Evolutionary conservation across 2,329 filamentous ascomycete species (phyloP), one percentile per base, ranked within the genome.

Genomic region (Cercospora sp.): DNA sequence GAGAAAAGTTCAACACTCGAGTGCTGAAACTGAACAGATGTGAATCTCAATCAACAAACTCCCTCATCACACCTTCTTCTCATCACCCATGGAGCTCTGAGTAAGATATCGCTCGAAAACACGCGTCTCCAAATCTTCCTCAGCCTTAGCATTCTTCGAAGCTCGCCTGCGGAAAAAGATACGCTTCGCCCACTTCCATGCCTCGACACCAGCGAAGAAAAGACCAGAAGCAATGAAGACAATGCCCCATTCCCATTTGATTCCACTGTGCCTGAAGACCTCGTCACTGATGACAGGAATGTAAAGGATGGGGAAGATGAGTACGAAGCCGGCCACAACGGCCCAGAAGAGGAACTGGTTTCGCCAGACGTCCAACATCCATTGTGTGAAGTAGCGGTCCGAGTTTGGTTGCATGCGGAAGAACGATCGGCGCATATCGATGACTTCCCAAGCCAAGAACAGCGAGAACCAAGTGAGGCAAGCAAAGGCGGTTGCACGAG

Each of bases 371-470:
- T 91, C 88, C 67, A 84, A 74, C 74, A 88, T 84, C 89, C 89
- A 92, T 74, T 90, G 87, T 0, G 87, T 89, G 66, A 89, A 84
- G 76, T 88, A 87, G 66, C 80, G 81, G 74, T 85, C 87, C 26
- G 84, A 86, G 16, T 82, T 82, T 0, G 89, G 88, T 74, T 91
- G 86, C 87, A 92, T 91, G 74, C 86, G 85, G 85, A 93, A 93
- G 82, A 93, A 91, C 7, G 87, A 89, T 53, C 89, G 87, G 24
- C 90, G 88, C 80, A 90, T 86, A 74, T 91, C 85, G 68, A 92
- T 84, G 85, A 92, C 90, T 78, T 93, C 90, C 91, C 91, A 93
- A 0, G 91, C 91, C 5, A 92, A 83, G 81, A 93, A 91, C 18
- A 93, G 85, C 0, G 90, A 89, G 73, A 90, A 90, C 90, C 90